Percentiles rank a stretch among this genome's conserved stretches.
Conservation (phyloP, 2,329 filamentous ascomycete species). For the Pezicula neosporulosa region DNA sequence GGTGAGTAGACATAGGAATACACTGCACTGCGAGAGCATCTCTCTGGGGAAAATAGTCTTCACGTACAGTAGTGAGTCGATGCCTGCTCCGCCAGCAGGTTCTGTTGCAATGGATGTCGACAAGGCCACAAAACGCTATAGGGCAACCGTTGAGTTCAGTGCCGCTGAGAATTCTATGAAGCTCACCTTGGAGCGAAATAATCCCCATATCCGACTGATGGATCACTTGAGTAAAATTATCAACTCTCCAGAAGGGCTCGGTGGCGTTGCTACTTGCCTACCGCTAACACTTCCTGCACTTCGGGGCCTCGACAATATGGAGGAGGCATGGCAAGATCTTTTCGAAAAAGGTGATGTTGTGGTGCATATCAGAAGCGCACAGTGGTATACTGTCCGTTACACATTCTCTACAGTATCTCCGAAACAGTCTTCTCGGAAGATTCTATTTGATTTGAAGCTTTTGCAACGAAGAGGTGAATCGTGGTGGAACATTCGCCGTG, state of each 20-base stretch:
- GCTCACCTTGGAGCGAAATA: constrained; percentile 56
- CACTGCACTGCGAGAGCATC: constrained; percentile 55
- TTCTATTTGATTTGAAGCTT: constrained; percentile 52
- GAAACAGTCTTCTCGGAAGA: constrained; percentile 28
- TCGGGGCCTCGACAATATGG: constrained; percentile 56
- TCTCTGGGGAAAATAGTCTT: constrained; percentile 64
- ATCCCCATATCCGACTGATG: constrained; percentile 64
- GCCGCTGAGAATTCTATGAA: constrained; percentile 44
- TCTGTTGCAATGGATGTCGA: constrained; percentile 13
- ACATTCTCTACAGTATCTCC: constrained; percentile 33
- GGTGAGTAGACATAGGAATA: constrained; percentile 51
- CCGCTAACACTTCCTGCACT: constrained; percentile 63
- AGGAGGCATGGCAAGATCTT: constrained; percentile 46
- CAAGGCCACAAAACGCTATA: constrained; percentile 33
- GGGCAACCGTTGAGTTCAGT: constrained; percentile 55
- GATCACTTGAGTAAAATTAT: constrained; percentile 56
- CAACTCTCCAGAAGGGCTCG: constrained; percentile 47
- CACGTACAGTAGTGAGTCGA: constrained; percentile 48
- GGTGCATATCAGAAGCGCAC: constrained; percentile 50
- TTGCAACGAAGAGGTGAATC: constrained; percentile 41
- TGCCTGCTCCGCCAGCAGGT: constrained; percentile 13
- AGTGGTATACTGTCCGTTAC: constrained; percentile 57
- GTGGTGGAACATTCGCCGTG: constrained; percentile 28
- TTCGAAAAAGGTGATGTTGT: constrained; percentile 42
- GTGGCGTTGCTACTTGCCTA: constrained; percentile 50